Percentiles rank a stretch among this genome's conserved stretches.
phyloP scores from a whole-genome alignment of 164 flowering plant genomes.

The Stephania japonica region DNA sequence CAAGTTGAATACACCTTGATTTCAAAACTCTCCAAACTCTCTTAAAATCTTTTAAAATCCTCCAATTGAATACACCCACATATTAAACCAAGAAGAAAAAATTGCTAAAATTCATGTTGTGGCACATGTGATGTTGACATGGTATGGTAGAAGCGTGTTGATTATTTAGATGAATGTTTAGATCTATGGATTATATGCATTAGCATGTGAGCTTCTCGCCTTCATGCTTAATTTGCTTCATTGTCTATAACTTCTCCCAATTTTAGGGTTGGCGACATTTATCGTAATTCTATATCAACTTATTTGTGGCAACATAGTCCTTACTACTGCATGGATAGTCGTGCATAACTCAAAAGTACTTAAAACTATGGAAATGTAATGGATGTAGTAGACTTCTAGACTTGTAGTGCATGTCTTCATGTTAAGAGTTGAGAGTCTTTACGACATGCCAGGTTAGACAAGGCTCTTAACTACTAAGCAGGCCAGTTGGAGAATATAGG shows the following conservation, averaged over 20 bases:
- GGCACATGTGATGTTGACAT: background rate
- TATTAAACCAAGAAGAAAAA: background rate
- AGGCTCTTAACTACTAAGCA: too few species aligned
- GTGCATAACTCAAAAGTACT: too few species aligned
- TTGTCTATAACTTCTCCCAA: background rate
- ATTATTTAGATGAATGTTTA: background rate
- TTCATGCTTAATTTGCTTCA: background rate
- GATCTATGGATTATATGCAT: background rate
- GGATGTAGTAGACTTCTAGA: too few species aligned
- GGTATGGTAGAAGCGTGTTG: background rate
- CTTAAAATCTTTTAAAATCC: too few species aligned
- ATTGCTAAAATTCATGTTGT: background rate
- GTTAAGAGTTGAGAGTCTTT: too few species aligned
- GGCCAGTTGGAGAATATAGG: too few species aligned
- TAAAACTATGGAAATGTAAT: too few species aligned
- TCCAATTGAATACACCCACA: too few species aligned
- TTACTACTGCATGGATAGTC: background rate
- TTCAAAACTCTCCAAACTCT: too few species aligned
- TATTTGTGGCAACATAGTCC: background rate
- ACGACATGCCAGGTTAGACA: too few species aligned
- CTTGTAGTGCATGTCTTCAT: too few species aligned
- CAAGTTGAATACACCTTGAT: too few species aligned
- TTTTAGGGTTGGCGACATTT: background rate
- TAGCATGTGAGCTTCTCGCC: background rate
- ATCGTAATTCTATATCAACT: background rate